Evolutionary conservation across 1,284 basidiomycete species (phyloP), one percentile per base, ranked within the genome.

Genomic region (Leccinum pachyderme): DNA sequence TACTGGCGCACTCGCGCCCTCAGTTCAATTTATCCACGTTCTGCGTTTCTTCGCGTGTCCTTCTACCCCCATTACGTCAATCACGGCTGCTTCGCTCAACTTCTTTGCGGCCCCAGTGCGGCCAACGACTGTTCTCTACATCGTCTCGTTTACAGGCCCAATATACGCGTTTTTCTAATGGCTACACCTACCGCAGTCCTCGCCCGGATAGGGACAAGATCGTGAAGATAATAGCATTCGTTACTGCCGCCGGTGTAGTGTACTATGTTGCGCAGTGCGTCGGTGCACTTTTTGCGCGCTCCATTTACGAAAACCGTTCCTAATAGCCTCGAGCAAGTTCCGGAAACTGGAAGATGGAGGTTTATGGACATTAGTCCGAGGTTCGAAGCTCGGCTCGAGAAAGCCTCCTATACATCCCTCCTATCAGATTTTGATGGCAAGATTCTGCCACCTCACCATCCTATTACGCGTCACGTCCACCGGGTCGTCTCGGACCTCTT

Each of bases 281-380:
- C 44, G 29, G 52, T 47, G 12, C 18, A 18, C 13, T 2, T 12
- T 11, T 5, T 22, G 18, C 18, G n/a, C 27, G 15, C 37, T 35
- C 32, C 28, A n/a, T 50, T 54, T 5, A 57, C 41, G 15, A 45
- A 28, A 18, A 2, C 18, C 33, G 31, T 37, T 24, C 47, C 44
- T 35, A 37, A 29, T 58, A 94, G 92, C 65, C 75, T 93, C 18
- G 92, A 95, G 66, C 78, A 82, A 63, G 88, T 91, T 0, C 86
- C 89, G 5, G 85, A 92, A 64, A 95, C 93, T 0, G 92, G 92
- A 0, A 73, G 93, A 54, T 86, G 86, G 79, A 73, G 93, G 22
- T 95, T 94, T 68, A 95, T 96, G 81, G 86, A 88, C 64, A 79
- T 89, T 7, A 81, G 80, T 37, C 79, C 80, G 0, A 74, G 77